Evolutionary conservation across 1,139 yeast species (phyloP), one percentile per base, ranked within the genome.

Genomic region (Diutina neorugosa): DNA sequence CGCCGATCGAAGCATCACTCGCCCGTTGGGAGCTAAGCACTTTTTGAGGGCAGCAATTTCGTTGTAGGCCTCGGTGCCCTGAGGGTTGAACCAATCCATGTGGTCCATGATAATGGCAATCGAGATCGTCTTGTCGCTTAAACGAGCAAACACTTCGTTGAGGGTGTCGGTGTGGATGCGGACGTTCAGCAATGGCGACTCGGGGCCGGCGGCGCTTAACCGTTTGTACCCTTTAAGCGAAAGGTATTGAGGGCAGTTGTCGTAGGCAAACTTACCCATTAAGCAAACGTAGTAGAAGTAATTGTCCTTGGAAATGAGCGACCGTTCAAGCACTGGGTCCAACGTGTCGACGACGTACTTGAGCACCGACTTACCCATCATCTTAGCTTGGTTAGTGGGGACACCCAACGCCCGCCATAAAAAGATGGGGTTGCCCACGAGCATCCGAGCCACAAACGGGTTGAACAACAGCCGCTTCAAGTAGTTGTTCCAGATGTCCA

Each of bases 401-500:
- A 86, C 95, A 16, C 96, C 95, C 50, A 86, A 74, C 0, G 95
- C 95, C 64, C 84, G 85, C 96, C 96, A 86, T 58, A 86, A 73
- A 65, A 86, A 86, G 37, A 86, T 67, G 12, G 93, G 91, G 66
- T 86, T 86, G n/a, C 91, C 91, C 52, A 86, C 78, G 55, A 86
- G 70, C 48, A 85, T 64, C 44, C 80, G 78, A 27, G 86, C 83
- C 53, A 86, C 83, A 51, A 84, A 60, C 18, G 88, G 87, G 62
- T 84, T 84, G 68, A 85, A 80, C 53, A 86, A 71, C 4, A 84
- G 79, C 4, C 93, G 93, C 57, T 82, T 80, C 55, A 86, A 74
- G 53, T 74, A 73, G 1, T 68, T 64, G 54, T 79, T 70, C 93
- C 94, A 86, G 54, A 86, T 75, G 54, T 67, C 65, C 55, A 67